phyloP scores from a whole-genome alignment of 306 rosid genomes.

The Lathyrus tuberosus region DNA sequence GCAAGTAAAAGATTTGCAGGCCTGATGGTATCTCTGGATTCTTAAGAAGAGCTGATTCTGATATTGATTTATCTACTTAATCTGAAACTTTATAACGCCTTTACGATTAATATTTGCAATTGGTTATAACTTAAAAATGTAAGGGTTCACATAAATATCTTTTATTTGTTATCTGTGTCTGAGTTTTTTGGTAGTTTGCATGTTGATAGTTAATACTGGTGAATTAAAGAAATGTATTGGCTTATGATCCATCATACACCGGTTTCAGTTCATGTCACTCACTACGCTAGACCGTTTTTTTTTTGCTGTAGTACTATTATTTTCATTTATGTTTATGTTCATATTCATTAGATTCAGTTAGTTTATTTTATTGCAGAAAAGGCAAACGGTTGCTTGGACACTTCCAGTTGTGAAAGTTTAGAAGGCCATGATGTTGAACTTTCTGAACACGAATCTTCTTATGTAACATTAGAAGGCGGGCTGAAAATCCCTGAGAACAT shows the following conservation, averaged over 20 bases:
- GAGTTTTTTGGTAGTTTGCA: constrained; percentile 20
- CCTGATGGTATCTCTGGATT: constrained; percentile 24
- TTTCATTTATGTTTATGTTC: constrained; percentile 9
- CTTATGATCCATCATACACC: constrained; percentile 26
- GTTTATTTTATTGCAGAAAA: constrained; percentile 57
- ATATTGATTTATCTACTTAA: constrained; percentile 15
- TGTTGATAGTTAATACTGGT: constrained; percentile 22
- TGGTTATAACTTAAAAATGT: constrained; percentile 19
- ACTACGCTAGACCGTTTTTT: constrained; percentile 29
- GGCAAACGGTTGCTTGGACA: constrained; percentile 42
- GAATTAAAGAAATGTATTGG: constrained; percentile 18
- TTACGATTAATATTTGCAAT: constrained; percentile 26
- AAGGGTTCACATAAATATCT: background rate
- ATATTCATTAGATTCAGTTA: constrained; percentile 33
- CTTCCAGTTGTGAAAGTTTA: constrained; percentile 64
- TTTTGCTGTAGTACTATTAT: constrained; percentile 25
- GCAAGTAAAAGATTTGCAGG: constrained; percentile 8
- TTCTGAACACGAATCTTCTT: constrained; percentile 58
- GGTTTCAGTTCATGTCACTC: constrained; percentile 29
- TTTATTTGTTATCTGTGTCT: constrained; percentile 24
- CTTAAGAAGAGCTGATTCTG: constrained; percentile 14
- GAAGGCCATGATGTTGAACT: constrained; percentile 55
- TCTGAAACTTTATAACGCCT: constrained; percentile 14
- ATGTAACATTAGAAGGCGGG: constrained; percentile 86
- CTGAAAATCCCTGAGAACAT: constrained; percentile 71